A percentile compares a stretch with the other conserved stretches of the same genome.
Evolutionary conservation across 148 eudicot species (phyloP).

Genomic region (Fallopia convolvulus): DNA sequence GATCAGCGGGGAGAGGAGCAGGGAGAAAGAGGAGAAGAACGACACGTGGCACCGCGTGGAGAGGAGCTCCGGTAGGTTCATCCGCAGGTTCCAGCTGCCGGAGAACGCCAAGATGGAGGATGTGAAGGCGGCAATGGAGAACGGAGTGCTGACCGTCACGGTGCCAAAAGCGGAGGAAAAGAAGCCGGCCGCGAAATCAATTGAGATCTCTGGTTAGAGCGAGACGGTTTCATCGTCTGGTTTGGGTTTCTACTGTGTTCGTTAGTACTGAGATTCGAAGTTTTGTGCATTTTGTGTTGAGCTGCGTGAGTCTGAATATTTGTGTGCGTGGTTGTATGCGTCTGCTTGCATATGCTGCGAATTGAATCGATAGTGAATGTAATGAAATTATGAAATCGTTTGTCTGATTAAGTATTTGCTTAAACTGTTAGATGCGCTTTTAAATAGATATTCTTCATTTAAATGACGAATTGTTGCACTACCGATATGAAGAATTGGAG

Average conservation of each 20-base stretch:
- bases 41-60: slow-evolving; percentile 16
- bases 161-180: slow-evolving; percentile 11
- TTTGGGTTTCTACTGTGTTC: no score
- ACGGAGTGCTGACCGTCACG: slow-evolving; percentile 11
- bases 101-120: slow-evolving; percentile 16
- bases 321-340: no score
- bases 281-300: neutral
- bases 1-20: slow-evolving; percentile 15
- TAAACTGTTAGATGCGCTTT: no score
- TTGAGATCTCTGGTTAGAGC: slow-evolving; percentile 10
- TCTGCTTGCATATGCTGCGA: no score
- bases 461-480: no score
- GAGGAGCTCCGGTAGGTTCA: slow-evolving; percentile 10
- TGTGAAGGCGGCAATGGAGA: slow-evolving; percentile 15
- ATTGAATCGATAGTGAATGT: no score
- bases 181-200: neutral
- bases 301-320: neutral
- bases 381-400: no score
- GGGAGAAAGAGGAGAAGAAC: slow-evolving; percentile 14
- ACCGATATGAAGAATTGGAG: no score
- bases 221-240: neutral
- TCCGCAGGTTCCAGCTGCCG: slow-evolving; percentile 11
- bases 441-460: no score
- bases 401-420: no score
- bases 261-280: no score